phyloP scores from a whole-genome alignment of 2,329 filamentous ascomycete genomes.

The Fusarium nurragi region DNA sequence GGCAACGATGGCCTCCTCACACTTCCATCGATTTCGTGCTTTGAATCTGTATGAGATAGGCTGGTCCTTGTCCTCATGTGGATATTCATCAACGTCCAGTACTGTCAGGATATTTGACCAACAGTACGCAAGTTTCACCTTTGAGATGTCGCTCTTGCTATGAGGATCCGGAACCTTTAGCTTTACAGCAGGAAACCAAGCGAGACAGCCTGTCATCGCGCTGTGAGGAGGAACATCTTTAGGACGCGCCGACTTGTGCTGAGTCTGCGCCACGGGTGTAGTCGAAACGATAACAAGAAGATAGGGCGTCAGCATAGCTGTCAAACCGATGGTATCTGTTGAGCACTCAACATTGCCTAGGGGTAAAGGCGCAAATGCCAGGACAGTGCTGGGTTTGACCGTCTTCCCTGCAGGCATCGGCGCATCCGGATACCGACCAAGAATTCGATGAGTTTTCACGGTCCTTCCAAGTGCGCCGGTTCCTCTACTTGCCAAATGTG shows the following conservation, averaged over 20 bases:
- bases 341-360: slow-evolving; percentile 92
- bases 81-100: slow-evolving; percentile 82
- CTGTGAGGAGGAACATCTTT: slow-evolving; percentile 92
- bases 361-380: slow-evolving; percentile 89
- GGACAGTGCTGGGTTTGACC: slow-evolving; percentile 90
- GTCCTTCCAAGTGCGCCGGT: slow-evolving; percentile 85
- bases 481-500: slow-evolving; percentile 91
- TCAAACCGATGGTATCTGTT: slow-evolving; percentile 88
- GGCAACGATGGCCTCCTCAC: slow-evolving; percentile 93
- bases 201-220: slow-evolving; percentile 90
- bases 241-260: slow-evolving; percentile 90
- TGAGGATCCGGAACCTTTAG: slow-evolving; percentile 78
- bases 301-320: slow-evolving; percentile 95
- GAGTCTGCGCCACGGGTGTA: slow-evolving; percentile 93
- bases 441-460: slow-evolving; percentile 88
- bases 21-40: slow-evolving; percentile 87
- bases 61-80: slow-evolving; percentile 75
- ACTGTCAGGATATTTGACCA: slow-evolving; percentile 99
- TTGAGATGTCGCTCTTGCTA: slow-evolving; percentile 74
- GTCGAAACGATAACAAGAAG: slow-evolving; percentile 96
- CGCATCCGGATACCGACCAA: slow-evolving; percentile 87
- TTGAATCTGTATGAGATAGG: slow-evolving; percentile 82
- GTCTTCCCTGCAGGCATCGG: slow-evolving; percentile 69
- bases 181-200: slow-evolving; percentile 97
- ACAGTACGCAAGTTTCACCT: slow-evolving; percentile 92